Base-by-base conservation (phyloP, 257 asterid genomes). In the Jaltomata sinuosa region DNA sequence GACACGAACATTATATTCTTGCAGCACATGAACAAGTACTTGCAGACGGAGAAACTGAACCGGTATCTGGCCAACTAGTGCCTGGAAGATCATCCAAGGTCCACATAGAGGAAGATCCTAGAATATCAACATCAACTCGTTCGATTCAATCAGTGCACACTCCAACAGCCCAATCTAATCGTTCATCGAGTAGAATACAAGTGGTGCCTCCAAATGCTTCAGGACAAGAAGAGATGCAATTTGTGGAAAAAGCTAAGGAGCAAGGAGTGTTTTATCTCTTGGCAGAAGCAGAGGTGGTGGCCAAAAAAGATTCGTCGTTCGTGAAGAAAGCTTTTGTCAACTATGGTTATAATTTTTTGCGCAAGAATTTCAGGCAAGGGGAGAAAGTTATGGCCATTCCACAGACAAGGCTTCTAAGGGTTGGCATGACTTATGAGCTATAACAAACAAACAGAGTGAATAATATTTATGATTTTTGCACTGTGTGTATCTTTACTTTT, bases 231-330 rank as follows among this genome's bases (percentile, higher is more conserved):
- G 94, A 93, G 82, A 77, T 88, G 45, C 88, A 49, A 83, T 79
- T 85, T 21, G 85, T 92, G 86, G 87, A 92, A 38, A 86, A 22
- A n/a, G 93, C 94, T 2, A 71, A 53, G 92, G 93, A 87, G 19
- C 85, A 85, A 38, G 98, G 94, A 0, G 94, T 91, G 86, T 92
- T 87, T 74, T 94, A 94, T 77, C 77, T 94, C 19, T 65, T 92
- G 6, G 98, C 97, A 47, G 98, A 94, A 86, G 90, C 93, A 2
- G 96, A 93, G 69, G 97, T 94, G 82, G 91, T 91, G 38, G 98
- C 98, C 0, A 84, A 84, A 84, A 84, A 65, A 15, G 92, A 93
- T 18, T 87, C 97, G 3, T 88, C 96, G 0, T 4, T 89, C 16
- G 3, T 89, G 25, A 92, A 93, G 89, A 94, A 90, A 83, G 74